A percentile compares a stretch with the other conserved stretches of the same genome.
Conservation (phyloP, 2,329 filamentous ascomycete species). For the Aureobasidium pullulans region DNA sequence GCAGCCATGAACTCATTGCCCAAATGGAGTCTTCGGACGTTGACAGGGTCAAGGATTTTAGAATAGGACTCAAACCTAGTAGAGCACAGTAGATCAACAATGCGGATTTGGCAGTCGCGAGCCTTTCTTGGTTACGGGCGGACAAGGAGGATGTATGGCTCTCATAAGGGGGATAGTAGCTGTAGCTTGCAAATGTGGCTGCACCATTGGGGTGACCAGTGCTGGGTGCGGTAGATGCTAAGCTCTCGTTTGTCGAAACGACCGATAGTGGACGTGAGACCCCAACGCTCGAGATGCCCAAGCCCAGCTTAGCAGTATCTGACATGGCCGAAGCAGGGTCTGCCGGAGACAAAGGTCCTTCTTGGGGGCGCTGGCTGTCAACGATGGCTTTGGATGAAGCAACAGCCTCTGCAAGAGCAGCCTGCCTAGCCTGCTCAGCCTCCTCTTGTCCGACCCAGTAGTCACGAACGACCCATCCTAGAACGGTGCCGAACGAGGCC, state of each 20-base stretch:
- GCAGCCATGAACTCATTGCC: conserved; percentile 89
- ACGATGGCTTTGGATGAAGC: conserved; percentile 11
- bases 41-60: conserved; percentile 90
- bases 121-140: conserved; percentile 51
- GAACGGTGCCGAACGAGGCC: conserved; percentile 72
- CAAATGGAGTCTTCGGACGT: conserved; percentile 94
- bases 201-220: conserved; percentile 20
- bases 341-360: neutral
- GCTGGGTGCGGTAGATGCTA: conserved; percentile 17
- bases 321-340: neutral
- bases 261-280: neutral
- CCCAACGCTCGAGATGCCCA: neutral
- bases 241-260: neutral
- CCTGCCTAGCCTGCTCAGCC: conserved; percentile 28
- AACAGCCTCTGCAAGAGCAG: conserved; percentile 19
- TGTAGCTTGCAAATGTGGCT: conserved; percentile 38
- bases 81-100: conserved; percentile 88
- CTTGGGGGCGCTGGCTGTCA: neutral
- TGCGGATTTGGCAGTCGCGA: conserved; percentile 85
- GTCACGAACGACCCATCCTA: conserved; percentile 89
- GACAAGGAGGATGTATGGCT: conserved; percentile 36
- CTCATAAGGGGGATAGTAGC: conserved; percentile 29
- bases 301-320: conserved; percentile 18
- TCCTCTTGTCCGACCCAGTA: conserved; percentile 74
- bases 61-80: conserved; percentile 84